A percentile compares a stretch with the other conserved stretches of the same genome.
phyloP scores from a whole-genome alignment of 768 basidiomycete species.

The Porphyrellus cyaneotinctus region DNA sequence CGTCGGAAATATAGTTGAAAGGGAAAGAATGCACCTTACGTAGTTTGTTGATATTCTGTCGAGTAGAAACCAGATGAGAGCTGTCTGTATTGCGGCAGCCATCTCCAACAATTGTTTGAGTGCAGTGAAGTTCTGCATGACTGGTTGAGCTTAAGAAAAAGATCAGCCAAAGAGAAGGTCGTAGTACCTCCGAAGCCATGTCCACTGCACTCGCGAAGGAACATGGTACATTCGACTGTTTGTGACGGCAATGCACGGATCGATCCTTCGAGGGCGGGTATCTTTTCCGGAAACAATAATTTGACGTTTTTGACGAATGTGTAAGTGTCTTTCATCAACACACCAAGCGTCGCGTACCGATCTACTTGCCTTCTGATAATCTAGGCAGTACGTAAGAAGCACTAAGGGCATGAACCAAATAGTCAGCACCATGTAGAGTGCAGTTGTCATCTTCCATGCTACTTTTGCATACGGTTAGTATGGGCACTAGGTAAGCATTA shows the following conservation, averaged over 20 bases:
- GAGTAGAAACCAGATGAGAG: conserved; percentile 29
- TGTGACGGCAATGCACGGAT: conserved; percentile 28
- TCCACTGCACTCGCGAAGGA: conserved; percentile 34
- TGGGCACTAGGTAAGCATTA: neutral
- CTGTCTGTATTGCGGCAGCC: conserved; percentile 21
- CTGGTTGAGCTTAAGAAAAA: conserved; percentile 5
- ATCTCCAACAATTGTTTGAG: conserved; percentile 27
- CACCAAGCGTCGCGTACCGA: conserved; percentile 20
- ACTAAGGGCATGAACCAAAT: neutral
- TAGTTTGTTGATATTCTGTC: conserved; percentile 24
- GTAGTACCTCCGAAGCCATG: conserved; percentile 32
- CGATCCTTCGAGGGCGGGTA: conserved; percentile 26
- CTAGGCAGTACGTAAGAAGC: conserved; percentile 16
- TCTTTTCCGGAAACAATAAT: conserved; percentile 25
- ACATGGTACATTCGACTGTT: conserved; percentile 36
- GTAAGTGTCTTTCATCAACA: conserved; percentile 32
- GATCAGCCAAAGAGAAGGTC: neutral
- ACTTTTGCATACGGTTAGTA: conserved; percentile 25
- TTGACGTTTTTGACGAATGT: conserved; percentile 30
- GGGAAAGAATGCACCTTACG: conserved; percentile 15
- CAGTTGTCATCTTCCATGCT: conserved; percentile 27
- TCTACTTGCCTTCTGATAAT: conserved; percentile 28
- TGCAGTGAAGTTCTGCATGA: conserved; percentile 18
- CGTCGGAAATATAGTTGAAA: neutral
- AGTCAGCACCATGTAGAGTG: conserved; percentile 24